A percentile compares a stretch with the other conserved stretches of the same genome.
Conservation (phyloP, 2,329 filamentous ascomycete species). For the Cladosporium sp. region DNA sequence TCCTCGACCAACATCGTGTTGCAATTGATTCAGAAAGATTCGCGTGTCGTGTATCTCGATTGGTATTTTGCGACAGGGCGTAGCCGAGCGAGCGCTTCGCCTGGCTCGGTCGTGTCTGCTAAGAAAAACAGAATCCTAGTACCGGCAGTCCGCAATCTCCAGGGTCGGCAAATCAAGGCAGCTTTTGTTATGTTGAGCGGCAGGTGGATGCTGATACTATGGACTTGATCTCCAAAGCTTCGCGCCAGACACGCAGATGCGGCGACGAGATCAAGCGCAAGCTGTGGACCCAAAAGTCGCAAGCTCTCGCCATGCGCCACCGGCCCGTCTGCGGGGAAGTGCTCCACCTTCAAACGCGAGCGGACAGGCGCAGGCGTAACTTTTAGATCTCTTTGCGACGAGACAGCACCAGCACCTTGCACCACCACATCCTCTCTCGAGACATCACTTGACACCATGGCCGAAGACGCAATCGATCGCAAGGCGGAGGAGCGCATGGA, state of each 20-base stretch:
- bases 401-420: not conserved
- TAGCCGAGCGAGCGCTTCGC: not conserved
- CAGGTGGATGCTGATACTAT: too few relatives aligned
- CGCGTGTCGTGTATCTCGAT: not conserved
- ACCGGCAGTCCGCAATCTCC: too few relatives aligned
- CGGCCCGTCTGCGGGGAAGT: not conserved
- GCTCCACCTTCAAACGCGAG: not conserved
- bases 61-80: not conserved
- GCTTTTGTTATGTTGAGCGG: too few relatives aligned
- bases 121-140: not conserved
- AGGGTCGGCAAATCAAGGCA: too few relatives aligned
- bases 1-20: constrained; percentile 77
- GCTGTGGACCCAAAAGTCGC: not conserved
- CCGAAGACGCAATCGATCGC: constrained; percentile 79
- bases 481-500: constrained; percentile 96
- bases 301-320: too few relatives aligned
- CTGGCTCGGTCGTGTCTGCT: not conserved
- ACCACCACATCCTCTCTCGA: constrained; percentile 2
- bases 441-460: constrained; percentile 58
- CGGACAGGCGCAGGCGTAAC: not conserved
- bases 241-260: not conserved
- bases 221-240: not conserved
- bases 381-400: constrained; percentile 9
- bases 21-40: not conserved
- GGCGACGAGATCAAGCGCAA: not conserved